Evolutionary conservation across 2,329 filamentous ascomycete genomes (phyloP).

Genomic region (Davidsoniella australis): DNA sequence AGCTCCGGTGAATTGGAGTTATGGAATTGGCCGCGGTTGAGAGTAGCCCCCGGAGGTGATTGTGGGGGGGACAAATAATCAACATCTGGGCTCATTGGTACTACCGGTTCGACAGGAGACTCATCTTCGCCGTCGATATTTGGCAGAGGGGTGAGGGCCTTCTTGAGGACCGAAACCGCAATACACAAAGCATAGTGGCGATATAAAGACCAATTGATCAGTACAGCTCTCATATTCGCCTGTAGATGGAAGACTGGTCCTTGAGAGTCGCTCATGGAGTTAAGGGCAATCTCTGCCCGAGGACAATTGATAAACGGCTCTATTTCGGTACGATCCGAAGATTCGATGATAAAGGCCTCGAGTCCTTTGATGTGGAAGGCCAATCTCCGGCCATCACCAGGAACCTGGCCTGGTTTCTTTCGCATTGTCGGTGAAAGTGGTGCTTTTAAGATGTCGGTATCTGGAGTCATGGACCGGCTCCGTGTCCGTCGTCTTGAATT

Average conservation of each 20-base stretch:
- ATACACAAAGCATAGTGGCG: slow-evolving; percentile 81
- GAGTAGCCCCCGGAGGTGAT: slow-evolving; percentile 9
- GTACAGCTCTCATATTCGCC: slow-evolving; percentile 59
- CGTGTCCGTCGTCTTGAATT: slow-evolving; percentile 52
- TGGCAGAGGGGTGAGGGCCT: slow-evolving; percentile 15
- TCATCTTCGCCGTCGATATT: slow-evolving; percentile 6
- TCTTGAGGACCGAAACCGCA: slow-evolving; percentile 52
- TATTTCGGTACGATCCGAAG: slow-evolving; percentile 62
- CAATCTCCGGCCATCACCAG: slow-evolving; percentile 62
- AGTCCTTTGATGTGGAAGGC: slow-evolving; percentile 67
- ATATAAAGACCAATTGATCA: slow-evolving; percentile 81
- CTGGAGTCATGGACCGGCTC: slow-evolving; percentile 53
- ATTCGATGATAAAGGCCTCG: slow-evolving; percentile 82
- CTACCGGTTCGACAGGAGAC: slow-evolving; percentile 13
- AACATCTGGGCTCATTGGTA: slow-evolving; percentile 12
- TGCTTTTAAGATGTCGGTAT: slow-evolving; percentile 40
- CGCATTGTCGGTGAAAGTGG: slow-evolving; percentile 19
- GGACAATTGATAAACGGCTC: slow-evolving; percentile 80
- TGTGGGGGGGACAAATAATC: slow-evolving; percentile 24
- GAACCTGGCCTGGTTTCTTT: slow-evolving; percentile 36
- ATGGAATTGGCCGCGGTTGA: slow-evolving; percentile 6
- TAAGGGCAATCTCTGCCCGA: slow-evolving; percentile 71
- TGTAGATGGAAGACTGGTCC: slow-evolving; percentile 80
- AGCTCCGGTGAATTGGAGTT: slow-evolving; percentile 36
- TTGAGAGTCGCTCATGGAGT: slow-evolving; percentile 69